Base-by-base conservation (phyloP, 495 filamentous ascomycete genomes). In the Penicillium ochrochloron region DNA sequence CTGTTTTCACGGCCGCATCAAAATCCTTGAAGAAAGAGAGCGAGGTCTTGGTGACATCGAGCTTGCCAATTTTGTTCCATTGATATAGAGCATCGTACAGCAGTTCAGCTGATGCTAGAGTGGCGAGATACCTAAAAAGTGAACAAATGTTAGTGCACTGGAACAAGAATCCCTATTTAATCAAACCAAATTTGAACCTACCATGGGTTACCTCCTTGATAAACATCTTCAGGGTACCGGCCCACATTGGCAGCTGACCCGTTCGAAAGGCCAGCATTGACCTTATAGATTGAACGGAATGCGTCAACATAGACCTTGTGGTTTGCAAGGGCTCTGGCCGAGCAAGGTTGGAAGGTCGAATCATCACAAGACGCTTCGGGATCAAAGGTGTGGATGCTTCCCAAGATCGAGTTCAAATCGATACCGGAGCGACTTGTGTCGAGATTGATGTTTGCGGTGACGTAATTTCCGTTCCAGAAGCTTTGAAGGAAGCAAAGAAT, bases 171-270 rank as follows among this genome's bases (percentile, higher is more conserved):
- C 4, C 10, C 3, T 41, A 14, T 14, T 19, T 17, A 11, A 21
- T 4, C 3, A 23, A 8, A 10, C 23, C 17, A 23, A 3, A 11
- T 3, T 12, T 35, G 12, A 35, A 64, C 62, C 31, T 33, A 87
- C 86, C 86, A 88, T 10, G 84, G 84, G 73, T 88, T 84, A 39
- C 86, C 87, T 46, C 82, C 82, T 69, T 86, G 85, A 66, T 89
- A 91, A 6, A 78, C 70, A 66, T 91, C 89, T 64, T 89, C 87
- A 3, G 86, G 71, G 71, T 91, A 90, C 11, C 89, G 75, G 57
- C 88, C 88, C 3, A 70, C 51, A 50, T 57, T 62, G 57, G 52
- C 57, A 6, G 58, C 56, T 34, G 55, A 62, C n/a, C 70, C 67
- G 15, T 68, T 29, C 4, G 62, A 33, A 19, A 71, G 71, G 8